Base-by-base conservation (phyloP, 768 basidiomycete genomes). In the Psilocybe tampanensis region DNA sequence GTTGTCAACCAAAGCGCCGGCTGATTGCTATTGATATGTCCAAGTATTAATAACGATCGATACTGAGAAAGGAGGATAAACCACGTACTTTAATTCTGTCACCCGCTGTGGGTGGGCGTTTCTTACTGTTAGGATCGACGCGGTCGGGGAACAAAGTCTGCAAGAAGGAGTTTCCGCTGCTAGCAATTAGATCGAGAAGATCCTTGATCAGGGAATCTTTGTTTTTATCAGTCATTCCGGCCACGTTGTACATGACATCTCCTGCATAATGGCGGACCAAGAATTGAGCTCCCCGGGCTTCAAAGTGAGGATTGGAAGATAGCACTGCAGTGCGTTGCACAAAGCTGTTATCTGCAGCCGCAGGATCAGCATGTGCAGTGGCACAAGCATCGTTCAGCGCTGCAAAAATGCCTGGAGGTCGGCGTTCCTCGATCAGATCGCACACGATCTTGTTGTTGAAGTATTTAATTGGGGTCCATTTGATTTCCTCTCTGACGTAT, bases 221-320 rank as follows among this genome's bases (percentile, higher is more conserved):
- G 80, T 99, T 99, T 83, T 99, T 99, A 75, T 99, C 97, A 15
- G 97, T 98, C 96, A 99, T 99, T 2, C 97, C 97, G 7, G 90
- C 70, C 12, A 98, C 88, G 60, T 95, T 97, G 77, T 99, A 99
- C 86, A 94, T 92, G 60, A 99, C 97, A 67, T 98, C 97, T 64
- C 97, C 97, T 18, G 97, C 97, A 68, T 98, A 99, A 69, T 99
- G 97, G 66, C 86, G 89, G 60, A 99, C 90, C 50, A 99, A 73
- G 77, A 98, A 99, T 69, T 99, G 95, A 13, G 88, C 75, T 12
- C 97, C 97, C 47, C 97, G 91, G 13, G 92, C 78, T 68, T 99
- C 97, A 68, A 98, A 99, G 72, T 99, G 95, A 18, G 94, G 79
- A 72, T 96, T 96, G 5, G 86, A 85, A 6, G 91, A 78, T 4